phyloP scores from a whole-genome alignment of 768 basidiomycete species.

The Trametes gibbosa region DNA sequence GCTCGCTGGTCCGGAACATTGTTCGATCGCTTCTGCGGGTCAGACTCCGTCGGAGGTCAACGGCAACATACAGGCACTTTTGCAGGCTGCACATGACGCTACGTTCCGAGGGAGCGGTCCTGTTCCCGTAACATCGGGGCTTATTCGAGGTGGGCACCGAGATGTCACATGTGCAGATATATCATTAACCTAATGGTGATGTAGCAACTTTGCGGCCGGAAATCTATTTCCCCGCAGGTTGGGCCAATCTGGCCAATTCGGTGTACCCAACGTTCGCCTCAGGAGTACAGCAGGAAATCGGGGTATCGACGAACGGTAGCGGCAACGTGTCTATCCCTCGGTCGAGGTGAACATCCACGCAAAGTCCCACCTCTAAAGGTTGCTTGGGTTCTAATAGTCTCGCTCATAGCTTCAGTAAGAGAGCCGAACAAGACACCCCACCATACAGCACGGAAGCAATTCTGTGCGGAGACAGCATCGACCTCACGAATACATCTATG shows the following conservation, averaged over 20 bases:
- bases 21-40: constrained; percentile 2
- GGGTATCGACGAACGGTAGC: background rate
- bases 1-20: constrained; percentile 7
- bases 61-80: background rate
- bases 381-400: background rate
- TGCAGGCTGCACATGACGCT: background rate
- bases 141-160: background rate
- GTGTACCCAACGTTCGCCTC: background rate
- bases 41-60: background rate
- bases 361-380: too few species aligned
- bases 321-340: background rate
- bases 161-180: background rate
- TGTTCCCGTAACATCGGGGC: background rate
- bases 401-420: background rate
- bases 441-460: background rate
- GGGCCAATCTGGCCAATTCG: background rate
- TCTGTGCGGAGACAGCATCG: background rate
- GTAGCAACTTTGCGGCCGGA: background rate
- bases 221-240: background rate
- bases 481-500: background rate
- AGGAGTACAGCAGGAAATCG: background rate
- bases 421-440: background rate
- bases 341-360: background rate
- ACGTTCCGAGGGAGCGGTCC: background rate
- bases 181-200: background rate